Conservation (phyloP, 164 flowering plant genomes). For the Stephania yunnanensis region DNA sequence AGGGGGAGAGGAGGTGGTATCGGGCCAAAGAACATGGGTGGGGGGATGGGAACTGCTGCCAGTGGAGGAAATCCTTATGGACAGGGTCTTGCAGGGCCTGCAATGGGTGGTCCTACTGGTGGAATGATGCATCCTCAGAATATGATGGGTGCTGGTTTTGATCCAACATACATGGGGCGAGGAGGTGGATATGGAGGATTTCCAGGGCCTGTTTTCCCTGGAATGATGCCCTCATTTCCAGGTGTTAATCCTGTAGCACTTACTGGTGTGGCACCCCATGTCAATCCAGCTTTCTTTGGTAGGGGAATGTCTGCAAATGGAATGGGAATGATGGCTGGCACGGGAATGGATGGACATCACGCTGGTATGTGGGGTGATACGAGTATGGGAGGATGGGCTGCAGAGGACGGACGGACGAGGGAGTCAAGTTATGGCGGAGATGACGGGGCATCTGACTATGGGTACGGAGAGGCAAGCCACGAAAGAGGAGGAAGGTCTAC, state of each 20-base stretch:
- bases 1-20: slow-evolving; percentile 56
- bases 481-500: slow-evolving; percentile 52
- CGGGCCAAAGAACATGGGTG: slow-evolving; percentile 42
- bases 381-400: slow-evolving; percentile 62
- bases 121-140: slow-evolving; percentile 66
- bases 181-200: slow-evolving; percentile 69
- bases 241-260: slow-evolving; percentile 50
- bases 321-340: slow-evolving; percentile 62
- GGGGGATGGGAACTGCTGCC: slow-evolving; percentile 36
- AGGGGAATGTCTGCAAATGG: slow-evolving; percentile 60
- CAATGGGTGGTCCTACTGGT: slow-evolving; percentile 56
- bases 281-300: slow-evolving; percentile 72
- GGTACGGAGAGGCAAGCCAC: slow-evolving; percentile 50
- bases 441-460: slow-evolving; percentile 63
- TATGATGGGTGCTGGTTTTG: slow-evolving; percentile 70
- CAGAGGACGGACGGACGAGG: slow-evolving; percentile 50
- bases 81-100: slow-evolving; percentile 55
- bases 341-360: slow-evolving; percentile 59
- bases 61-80: slow-evolving; percentile 43
- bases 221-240: slow-evolving; percentile 68
- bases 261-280: slow-evolving; percentile 74
- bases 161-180: slow-evolving; percentile 66
- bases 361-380: slow-evolving; percentile 64
- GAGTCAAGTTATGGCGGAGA: slow-evolving; percentile 72
- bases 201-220: slow-evolving; percentile 55